phyloP scores from a whole-genome alignment of 768 basidiomycete species.

The Leccinum variicolor region DNA sequence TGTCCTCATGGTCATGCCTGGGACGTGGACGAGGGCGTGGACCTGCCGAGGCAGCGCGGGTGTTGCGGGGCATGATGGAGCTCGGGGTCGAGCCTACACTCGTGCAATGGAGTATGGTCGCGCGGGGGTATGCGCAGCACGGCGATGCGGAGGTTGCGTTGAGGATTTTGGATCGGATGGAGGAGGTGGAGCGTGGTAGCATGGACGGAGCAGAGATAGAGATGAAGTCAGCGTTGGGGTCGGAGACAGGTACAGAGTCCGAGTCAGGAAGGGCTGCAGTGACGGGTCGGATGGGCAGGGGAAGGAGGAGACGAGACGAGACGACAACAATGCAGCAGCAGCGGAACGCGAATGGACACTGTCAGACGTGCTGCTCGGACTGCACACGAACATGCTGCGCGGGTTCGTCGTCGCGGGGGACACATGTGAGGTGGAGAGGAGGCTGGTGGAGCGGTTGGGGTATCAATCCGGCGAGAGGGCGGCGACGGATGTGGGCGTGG shows the following conservation, averaged over 20 bases:
- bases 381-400: constrained; percentile 37
- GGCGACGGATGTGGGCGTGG: constrained; percentile 22
- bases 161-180: too few relatives aligned
- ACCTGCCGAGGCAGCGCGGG: constrained; percentile 32
- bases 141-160: too few relatives aligned
- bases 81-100: too few relatives aligned
- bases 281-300: not conserved
- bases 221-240: not conserved
- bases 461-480: constrained; percentile 25
- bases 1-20: constrained; percentile 35
- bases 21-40: not conserved
- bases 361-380: constrained; percentile 22
- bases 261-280: not conserved
- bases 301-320: too few relatives aligned
- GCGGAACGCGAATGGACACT: too few relatives aligned
- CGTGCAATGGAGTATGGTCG: too few relatives aligned
- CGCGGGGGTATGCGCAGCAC: too few relatives aligned
- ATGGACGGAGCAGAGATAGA: not conserved
- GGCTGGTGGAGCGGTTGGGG: constrained; percentile 17
- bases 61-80: constrained; percentile 50
- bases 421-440: constrained; percentile 29
- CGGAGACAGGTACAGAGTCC: not conserved
- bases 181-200: not conserved
- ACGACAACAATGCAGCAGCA: too few relatives aligned
- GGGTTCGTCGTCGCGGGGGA: constrained; percentile 34